Evolutionary conservation across 106 monocot genomes (phyloP).

Genomic region (Triglochin maritima): DNA sequence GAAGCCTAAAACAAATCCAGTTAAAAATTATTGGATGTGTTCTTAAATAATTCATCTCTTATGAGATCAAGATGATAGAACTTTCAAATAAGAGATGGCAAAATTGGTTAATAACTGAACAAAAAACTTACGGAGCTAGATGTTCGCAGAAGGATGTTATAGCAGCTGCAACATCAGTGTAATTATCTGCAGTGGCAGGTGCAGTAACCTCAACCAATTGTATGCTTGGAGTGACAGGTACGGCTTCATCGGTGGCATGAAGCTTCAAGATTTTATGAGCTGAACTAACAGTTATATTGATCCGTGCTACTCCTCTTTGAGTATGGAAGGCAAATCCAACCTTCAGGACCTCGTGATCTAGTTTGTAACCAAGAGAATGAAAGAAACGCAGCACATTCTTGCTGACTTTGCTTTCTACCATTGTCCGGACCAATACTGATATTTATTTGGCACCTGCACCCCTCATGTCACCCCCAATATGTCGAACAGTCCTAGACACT

Average conservation of each 20-base stretch:
- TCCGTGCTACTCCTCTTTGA: conserved; percentile 43
- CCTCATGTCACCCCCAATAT: conserved; percentile 92
- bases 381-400: conserved; percentile 74
- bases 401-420: conserved; percentile 87
- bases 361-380: conserved; percentile 73
- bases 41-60: background rate
- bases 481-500: conserved; percentile 61
- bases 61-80: too few relatives aligned
- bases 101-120: background rate
- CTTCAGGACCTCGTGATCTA: conserved; percentile 88
- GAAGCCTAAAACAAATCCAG: conserved; percentile 37
- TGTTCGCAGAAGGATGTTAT: conserved; percentile 79
- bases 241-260: conserved; percentile 75
- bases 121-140: conserved; percentile 78
- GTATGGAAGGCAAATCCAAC: conserved; percentile 66
- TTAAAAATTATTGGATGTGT: background rate
- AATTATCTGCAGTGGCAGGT: conserved; percentile 75
- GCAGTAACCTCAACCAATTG: conserved; percentile 88
- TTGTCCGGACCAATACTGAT: conserved; percentile 61
- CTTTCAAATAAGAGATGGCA: too few relatives aligned
- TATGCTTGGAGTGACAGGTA: conserved; percentile 70
- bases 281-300: conserved; percentile 66
- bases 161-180: conserved; percentile 68
- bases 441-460: conserved; percentile 91
- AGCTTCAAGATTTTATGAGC: conserved; percentile 63